Evolutionary conservation across 352 stramenopile species (phyloP), one percentile per base, ranked within the genome.

Genomic region (Globisporangium yorkense): DNA sequence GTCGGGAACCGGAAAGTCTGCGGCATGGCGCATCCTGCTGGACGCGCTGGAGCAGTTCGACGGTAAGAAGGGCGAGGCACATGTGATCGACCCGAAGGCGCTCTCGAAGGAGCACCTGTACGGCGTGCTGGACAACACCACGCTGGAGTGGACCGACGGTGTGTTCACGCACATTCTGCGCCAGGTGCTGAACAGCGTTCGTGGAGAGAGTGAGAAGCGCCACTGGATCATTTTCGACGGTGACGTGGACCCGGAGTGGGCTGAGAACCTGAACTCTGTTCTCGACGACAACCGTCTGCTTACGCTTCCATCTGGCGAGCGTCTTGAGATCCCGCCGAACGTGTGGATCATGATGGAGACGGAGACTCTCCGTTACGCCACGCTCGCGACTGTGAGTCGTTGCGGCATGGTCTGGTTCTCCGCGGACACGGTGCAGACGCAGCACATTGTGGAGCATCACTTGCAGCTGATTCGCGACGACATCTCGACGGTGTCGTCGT

Each of bases 311-410:
- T 99, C 93, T 27, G 98, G 97, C 51, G 98, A 99, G 70, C 94
- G 98, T 24, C 80, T 99, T 16, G 89, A 94, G 62, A 97, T 99
- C 51, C 97, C 97, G 16, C 72, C 91, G 3, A 99, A 99, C 69
- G 95, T 99, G n/a, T 96, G 96, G 71, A 99, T 99, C 63, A 97
- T 99, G 71, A 97, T 99, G 67, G 98, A 99, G 77, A 98, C 99
- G 3, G 97, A 99, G 59, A 99, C 92, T 51, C 75, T 99, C 24
- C 87, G 92, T 24, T 97, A 99, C 63, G 98, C 98, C 9, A 99
- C 98, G 27, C 87, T 98, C 16, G 98, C 98, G 43, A 99, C 98
- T n/a, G 98, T 99, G 43, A 98, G 89, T 86, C 94, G 98, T 52
- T 99, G 97, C 68, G 98, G 98, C 24, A 99, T 99, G 96, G 92